These are phyloP conservation scores for Pichia sp. DNA, from an alignment of 1,139 yeast species.

Conservation along the genomic window DNA sequence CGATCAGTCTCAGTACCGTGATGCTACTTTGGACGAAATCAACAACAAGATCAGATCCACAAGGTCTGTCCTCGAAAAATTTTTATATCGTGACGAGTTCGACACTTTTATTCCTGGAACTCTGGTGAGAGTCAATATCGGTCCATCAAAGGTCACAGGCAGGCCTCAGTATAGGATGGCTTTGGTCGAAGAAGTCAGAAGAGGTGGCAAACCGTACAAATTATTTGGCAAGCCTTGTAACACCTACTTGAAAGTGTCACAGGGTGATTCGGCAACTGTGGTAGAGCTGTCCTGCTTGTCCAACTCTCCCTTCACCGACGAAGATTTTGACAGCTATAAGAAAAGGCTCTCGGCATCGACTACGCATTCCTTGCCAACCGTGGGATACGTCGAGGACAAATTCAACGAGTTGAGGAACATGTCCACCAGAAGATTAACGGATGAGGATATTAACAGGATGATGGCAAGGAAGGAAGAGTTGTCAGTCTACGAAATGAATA, in stretches of 20 bases:
- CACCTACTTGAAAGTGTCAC: slow-evolving; percentile 60
- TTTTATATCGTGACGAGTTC: slow-evolving; percentile 79
- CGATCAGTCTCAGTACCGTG: slow-evolving; percentile 29
- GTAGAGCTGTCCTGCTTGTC: slow-evolving; percentile 76
- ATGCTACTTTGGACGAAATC: slow-evolving; percentile 52
- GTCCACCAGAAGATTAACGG: slow-evolving; percentile 62
- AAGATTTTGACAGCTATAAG: slow-evolving; percentile 71
- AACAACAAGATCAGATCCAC: slow-evolving; percentile 67
- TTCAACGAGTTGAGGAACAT: slow-evolving; percentile 56
- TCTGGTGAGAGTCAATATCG: slow-evolving; percentile 78
- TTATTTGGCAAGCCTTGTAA: slow-evolving; percentile 52
- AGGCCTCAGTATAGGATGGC: slow-evolving; percentile 79
- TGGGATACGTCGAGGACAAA: slow-evolving; percentile 64
- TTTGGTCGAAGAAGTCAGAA: slow-evolving; percentile 56
- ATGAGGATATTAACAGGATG: slow-evolving; percentile 74
- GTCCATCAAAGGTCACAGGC: slow-evolving; percentile 58
- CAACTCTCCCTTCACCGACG: slow-evolving; percentile 62
- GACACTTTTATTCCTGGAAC: slow-evolving; percentile 65
- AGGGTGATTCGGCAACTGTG: slow-evolving; percentile 67
- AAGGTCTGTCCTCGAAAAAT: slow-evolving; percentile 67
- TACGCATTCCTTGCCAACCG: slow-evolving; percentile 56
- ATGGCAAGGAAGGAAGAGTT: slow-evolving; percentile 62
- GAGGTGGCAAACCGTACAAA: slow-evolving; percentile 50
- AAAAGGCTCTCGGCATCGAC: slow-evolving; percentile 53
- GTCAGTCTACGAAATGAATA: slow-evolving; percentile 47